A percentile compares a stretch with the other conserved stretches of the same genome.
Evolutionary conservation across 345 rosid species (phyloP).

Genomic region (Melastoma malabathricum): DNA sequence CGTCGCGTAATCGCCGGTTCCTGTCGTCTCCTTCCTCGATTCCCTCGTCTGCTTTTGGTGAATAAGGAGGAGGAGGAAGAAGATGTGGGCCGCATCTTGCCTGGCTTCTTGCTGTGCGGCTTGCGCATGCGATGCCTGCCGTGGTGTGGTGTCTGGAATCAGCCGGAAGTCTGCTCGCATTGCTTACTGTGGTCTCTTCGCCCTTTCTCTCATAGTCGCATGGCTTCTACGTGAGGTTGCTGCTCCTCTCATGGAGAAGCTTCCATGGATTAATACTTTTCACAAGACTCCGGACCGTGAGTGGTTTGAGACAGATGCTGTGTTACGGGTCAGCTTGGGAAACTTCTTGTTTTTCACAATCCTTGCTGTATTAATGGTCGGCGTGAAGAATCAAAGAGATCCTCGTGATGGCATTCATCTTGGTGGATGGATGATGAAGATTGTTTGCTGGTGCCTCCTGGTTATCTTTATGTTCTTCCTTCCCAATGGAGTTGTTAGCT

Average conservation of each 20-base stretch:
- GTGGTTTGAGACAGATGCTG: conserved; percentile 97
- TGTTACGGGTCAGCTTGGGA: conserved; percentile 93
- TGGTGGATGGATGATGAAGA: conserved; percentile 99
- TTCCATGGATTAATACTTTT: conserved; percentile 95
- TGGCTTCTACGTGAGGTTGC: conserved; percentile 98
- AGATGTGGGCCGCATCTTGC: conserved; percentile 99
- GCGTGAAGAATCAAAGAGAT: conserved; percentile 87
- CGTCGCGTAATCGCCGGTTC: too few relatives aligned
- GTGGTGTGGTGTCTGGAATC: conserved; percentile 76
- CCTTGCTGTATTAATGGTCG: conserved; percentile 69
- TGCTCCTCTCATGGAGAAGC: conserved; percentile 95
- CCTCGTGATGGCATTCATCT: conserved; percentile 95
- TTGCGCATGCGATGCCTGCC: conserved; percentile 94
- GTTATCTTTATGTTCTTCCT: conserved; percentile 90
- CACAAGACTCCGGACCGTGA: conserved; percentile 78
- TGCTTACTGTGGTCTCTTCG: conserved; percentile 95
- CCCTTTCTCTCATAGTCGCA: conserved; percentile 75
- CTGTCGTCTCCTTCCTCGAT: too few relatives aligned
- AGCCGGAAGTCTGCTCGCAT: conserved; percentile 95
- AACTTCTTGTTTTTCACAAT: conserved; percentile 80
- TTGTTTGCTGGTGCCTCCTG: conserved; percentile 75
- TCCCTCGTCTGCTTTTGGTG: too few relatives aligned
- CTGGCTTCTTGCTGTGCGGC: conserved; percentile 97
- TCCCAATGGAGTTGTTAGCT: conserved; percentile 82
- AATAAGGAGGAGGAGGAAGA: conserved; percentile 11